Conservation (phyloP, 106 monocot species). For the Dendrobium huoshanense region DNA sequence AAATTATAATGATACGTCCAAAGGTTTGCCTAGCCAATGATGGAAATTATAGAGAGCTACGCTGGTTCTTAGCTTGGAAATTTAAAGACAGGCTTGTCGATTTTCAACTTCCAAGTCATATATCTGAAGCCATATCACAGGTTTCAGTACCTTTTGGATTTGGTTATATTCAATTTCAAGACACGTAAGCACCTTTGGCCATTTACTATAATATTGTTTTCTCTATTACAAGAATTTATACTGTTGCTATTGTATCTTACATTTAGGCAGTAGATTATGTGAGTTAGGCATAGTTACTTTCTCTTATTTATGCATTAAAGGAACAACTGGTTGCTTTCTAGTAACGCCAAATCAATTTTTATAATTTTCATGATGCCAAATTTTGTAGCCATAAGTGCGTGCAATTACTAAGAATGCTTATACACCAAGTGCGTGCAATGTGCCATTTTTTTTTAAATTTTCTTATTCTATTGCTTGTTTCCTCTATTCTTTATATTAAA, state of each 20-base stretch:
- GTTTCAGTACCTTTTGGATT: conserved; percentile 82
- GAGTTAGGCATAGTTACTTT: neutral
- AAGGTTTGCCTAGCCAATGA: conserved; percentile 98
- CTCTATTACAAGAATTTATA: neutral
- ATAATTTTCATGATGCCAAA: neutral
- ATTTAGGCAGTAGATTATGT: neutral
- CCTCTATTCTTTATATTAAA: neutral
- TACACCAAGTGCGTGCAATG: neutral
- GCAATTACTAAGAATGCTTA: neutral
- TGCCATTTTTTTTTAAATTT: neutral
- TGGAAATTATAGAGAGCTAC: conserved; percentile 93
- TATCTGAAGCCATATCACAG: conserved; percentile 64
- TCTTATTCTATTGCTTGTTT: neutral
- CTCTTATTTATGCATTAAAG: neutral
- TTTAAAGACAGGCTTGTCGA: conserved; percentile 71
- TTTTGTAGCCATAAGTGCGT: neutral
- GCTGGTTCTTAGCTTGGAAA: conserved; percentile 97
- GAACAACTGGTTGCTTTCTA: neutral
- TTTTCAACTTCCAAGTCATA: conserved; percentile 66
- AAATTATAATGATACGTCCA: conserved; percentile 93
- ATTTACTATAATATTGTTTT: neutral
- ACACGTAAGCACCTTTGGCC: conserved; percentile 44
- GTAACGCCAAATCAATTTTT: neutral
- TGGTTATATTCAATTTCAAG: conserved; percentile 83
- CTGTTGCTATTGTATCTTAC: neutral